Evolutionary conservation across 1,284 basidiomycete species (phyloP), one percentile per base, ranked within the genome.

Genomic region (Sporisorium graminicola): DNA sequence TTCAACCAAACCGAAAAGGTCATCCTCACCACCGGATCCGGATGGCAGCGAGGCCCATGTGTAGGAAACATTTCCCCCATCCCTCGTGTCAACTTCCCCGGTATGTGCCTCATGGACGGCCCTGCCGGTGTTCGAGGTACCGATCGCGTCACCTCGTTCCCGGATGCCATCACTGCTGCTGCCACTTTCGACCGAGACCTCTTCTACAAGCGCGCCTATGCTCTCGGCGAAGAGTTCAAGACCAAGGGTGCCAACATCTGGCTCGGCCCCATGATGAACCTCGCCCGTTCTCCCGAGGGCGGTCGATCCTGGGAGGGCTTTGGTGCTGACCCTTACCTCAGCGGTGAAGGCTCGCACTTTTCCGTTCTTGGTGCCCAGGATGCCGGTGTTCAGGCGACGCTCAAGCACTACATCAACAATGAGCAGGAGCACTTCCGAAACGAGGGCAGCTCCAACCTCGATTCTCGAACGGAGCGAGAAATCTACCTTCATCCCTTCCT

Each of bases 291-390:
- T 1, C 89, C 91, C 6, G 89, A 89, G 18, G 90, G 88, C 3
- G 93, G 93, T 0, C 87, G 93, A 12, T 93, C 93, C 85, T 95
- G 92, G 92, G 93, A 95, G 87, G 92, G 77, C 46, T 81, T 78
- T 53, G 77, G 81, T 54, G 70, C 63, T 27, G 77, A 82, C 43
- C 80, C 82, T 24, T 83, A 80, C 64, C 64, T 86, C 20, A 74
- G 58, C 42, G 84, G 83, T 18, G 79, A 81, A 55, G 80, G 67
- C n/a, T 76, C 77, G 9, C 64, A 72, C 63, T 63, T 76, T 42
- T 78, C 76, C 2, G 76, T 83, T 12, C 73, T 70, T 16, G 83
- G 78, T 31, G 71, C 81, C 5, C 84, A 86, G 64, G 66, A 67
- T n/a, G 62, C 69, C 14, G 80, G 81, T 54, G 82, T 83, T 3